These are phyloP conservation scores for Monilinia vaccinii-corymbosi DNA, from an alignment of 2,329 filamentous ascomycete genomes.

Conservation along the genomic window DNA sequence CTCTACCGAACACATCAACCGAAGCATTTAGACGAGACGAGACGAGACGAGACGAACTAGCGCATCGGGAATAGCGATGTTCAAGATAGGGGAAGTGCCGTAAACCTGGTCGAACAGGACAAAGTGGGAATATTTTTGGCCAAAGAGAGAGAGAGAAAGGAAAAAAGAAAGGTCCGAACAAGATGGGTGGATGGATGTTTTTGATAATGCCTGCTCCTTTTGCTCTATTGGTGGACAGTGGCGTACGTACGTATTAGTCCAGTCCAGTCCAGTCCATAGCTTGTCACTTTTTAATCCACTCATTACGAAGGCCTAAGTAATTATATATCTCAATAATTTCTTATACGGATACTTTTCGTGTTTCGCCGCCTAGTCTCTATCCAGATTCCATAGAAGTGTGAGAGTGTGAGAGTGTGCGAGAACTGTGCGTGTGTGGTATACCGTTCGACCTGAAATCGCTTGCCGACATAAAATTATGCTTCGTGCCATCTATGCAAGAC, in stretches of 20 bases:
- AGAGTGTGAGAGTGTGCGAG: neutral
- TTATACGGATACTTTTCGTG: neutral
- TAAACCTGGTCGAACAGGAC: neutral
- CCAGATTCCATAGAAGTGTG: neutral
- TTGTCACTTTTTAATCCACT: too few relatives aligned
- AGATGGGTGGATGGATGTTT: neutral
- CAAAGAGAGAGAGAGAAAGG: neutral
- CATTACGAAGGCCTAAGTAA: too few relatives aligned
- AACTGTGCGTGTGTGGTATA: too few relatives aligned
- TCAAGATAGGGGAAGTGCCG: neutral
- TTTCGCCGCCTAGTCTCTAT: neutral
- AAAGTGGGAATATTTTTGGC: neutral
- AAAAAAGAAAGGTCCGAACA: too few relatives aligned
- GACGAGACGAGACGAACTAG: neutral
- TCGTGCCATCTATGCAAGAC: conserved; percentile 19
- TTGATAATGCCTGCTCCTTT: neutral
- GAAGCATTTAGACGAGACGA: too few relatives aligned
- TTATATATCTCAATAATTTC: neutral
- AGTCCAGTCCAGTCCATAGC: too few relatives aligned
- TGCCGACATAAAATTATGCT: conserved; percentile 6
- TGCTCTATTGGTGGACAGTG: too few relatives aligned
- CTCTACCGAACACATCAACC: too few relatives aligned
- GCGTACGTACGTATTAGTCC: too few relatives aligned
- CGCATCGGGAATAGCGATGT: neutral
- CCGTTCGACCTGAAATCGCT: neutral